Evolutionary conservation across 139 green algal genomes (phyloP).

Genomic region (Eudorina sp.): DNA sequence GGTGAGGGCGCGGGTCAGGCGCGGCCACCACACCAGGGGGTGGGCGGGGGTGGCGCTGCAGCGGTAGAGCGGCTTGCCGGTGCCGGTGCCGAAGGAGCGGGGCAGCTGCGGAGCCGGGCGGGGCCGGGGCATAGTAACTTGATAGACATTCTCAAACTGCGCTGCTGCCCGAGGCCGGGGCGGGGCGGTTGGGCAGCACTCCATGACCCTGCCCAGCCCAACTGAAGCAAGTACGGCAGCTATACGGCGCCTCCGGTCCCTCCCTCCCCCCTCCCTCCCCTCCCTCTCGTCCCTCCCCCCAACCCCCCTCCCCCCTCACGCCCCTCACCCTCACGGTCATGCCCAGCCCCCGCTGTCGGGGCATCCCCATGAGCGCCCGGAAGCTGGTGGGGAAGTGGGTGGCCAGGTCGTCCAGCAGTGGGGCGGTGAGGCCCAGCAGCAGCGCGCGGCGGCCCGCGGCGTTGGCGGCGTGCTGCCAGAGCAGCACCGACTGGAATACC

Average conservation of each 20-base stretch:
- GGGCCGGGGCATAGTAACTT: no score
- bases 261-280: no score
- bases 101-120: neutral
- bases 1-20: neutral
- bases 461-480: neutral
- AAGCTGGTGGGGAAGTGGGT: neutral
- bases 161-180: no score
- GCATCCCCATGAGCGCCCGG: neutral
- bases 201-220: no score
- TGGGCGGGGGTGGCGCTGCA: neutral
- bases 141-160: no score
- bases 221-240: no score
- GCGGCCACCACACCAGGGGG: neutral
- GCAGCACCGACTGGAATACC: neutral
- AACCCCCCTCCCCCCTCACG: no score
- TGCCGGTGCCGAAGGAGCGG: neutral
- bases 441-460: neutral
- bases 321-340: neutral
- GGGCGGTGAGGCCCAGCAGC: neutral
- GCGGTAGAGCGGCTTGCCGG: neutral
- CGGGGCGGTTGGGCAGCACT: no score
- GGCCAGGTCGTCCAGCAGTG: neutral
- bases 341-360: neutral
- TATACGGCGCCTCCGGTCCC: no score
- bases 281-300: neutral